phyloP scores from a whole-genome alignment of 371 early-diverging fungal species.

The Apophysomyces ossiformis region DNA sequence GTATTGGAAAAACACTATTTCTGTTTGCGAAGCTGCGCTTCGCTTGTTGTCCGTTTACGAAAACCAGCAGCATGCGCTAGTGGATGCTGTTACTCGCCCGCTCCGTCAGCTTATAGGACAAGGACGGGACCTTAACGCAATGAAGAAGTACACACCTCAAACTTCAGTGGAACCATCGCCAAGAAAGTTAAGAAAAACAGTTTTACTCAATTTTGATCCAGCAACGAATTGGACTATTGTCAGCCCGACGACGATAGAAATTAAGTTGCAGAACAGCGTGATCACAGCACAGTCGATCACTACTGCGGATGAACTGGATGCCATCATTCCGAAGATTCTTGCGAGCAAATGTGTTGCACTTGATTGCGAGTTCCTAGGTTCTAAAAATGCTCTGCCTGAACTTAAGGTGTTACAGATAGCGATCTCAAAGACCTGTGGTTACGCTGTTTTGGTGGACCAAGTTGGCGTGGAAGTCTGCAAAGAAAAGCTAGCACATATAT shows the following conservation, averaged over 20 bases:
- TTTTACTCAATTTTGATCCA: slow-evolving; percentile 14
- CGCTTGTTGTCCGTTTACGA: slow-evolving; percentile 29
- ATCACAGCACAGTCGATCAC: slow-evolving; percentile 32
- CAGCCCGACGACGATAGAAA: slow-evolving; percentile 12
- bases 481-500: slow-evolving; percentile 22
- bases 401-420: slow-evolving; percentile 50
- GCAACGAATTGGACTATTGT: slow-evolving; percentile 33
- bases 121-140: slow-evolving; percentile 20
- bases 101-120: slow-evolving; percentile 27
- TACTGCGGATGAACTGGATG: slow-evolving; percentile 29
- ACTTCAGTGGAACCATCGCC: slow-evolving; percentile 1
- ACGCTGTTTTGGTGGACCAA: slow-evolving; percentile 48
- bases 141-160: slow-evolving; percentile 19
- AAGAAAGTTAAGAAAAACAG: slow-evolving; percentile 17
- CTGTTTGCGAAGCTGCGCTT: slow-evolving; percentile 27
- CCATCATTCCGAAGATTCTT: slow-evolving; percentile 20
- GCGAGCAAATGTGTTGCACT: slow-evolving; percentile 24
- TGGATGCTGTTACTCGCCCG: slow-evolving; percentile 18
- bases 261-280: background rate
- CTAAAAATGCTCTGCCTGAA: slow-evolving; percentile 35
- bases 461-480: slow-evolving; percentile 35
- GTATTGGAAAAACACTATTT: slow-evolving; percentile 32
- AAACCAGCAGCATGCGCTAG: slow-evolving; percentile 14
- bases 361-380: slow-evolving; percentile 49
- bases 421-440: slow-evolving; percentile 34